Conservation (phyloP, 2,329 filamentous ascomycete genomes). For the Mariannaea sp. region DNA sequence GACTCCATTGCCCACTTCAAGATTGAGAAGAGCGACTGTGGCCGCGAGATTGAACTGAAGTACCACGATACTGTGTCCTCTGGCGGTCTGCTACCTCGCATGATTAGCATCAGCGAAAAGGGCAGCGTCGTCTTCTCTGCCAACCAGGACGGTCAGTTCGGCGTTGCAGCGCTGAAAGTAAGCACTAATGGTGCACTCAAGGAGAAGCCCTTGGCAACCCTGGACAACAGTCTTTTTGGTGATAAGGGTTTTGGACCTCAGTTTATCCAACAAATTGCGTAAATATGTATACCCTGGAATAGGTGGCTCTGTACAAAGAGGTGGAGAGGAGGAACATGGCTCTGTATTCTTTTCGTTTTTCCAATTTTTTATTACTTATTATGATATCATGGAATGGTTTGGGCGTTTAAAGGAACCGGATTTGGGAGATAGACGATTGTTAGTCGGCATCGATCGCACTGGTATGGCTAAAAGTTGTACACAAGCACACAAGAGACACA, state of each 20-base stretch:
- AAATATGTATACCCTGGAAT: neutral
- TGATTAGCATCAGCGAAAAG: conserved; percentile 49
- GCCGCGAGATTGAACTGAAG: conserved; percentile 38
- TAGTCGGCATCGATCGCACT: neutral
- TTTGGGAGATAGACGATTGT: neutral
- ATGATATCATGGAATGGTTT: neutral
- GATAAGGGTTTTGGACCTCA: conserved; percentile 38
- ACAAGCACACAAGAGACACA: neutral
- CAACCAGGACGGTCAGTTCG: conserved; percentile 51
- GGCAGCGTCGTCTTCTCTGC: conserved; percentile 50
- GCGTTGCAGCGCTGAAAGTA: conserved; percentile 47
- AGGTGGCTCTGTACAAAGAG: neutral
- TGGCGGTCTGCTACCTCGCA: conserved; percentile 49
- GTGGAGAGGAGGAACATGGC: no score
- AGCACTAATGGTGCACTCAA: conserved; percentile 38
- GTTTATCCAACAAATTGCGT: conserved; percentile 41
- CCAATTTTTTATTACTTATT: neutral
- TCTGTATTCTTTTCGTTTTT: no score
- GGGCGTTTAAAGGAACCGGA: neutral
- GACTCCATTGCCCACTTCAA: conserved; percentile 56
- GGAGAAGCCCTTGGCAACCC: conserved; percentile 35
- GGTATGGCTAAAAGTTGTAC: neutral
- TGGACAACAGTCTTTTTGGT: conserved; percentile 38
- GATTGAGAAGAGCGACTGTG: conserved; percentile 32
- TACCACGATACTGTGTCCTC: conserved; percentile 43